phyloP scores from a whole-genome alignment of 225 moss, liverwort and hornwort species.

The Sphagnum contortum region DNA sequence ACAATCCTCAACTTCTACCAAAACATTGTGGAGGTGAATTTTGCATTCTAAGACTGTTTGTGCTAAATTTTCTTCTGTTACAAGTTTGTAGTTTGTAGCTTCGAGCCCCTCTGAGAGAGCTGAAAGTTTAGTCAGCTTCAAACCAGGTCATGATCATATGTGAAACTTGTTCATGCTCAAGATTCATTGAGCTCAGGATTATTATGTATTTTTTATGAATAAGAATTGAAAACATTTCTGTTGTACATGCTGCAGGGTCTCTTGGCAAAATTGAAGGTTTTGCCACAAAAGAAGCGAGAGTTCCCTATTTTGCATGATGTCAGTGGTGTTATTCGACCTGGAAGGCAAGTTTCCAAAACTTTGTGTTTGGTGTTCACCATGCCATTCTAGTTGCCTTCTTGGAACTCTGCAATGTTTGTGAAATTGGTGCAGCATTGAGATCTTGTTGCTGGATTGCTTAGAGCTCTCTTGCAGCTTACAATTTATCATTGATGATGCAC shows the following conservation, averaged over 20 bases:
- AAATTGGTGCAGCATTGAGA: no score
- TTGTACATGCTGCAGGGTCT: conserved; percentile 23
- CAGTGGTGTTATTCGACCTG: conserved; percentile 52
- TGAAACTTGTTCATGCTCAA: no score
- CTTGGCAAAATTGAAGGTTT: conserved; percentile 19
- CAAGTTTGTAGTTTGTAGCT: not conserved
- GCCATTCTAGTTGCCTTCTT: no score
- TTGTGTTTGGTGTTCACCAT: no score
- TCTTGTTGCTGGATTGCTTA: no score
- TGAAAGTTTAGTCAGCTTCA: no score
- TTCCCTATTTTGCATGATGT: conserved; percentile 64
- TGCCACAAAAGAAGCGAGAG: conserved; percentile 57
- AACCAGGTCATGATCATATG: no score
- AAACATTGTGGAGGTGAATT: conserved; percentile 52
- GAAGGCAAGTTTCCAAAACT: conserved; percentile 25
- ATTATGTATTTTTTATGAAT: no score
- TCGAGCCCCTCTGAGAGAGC: no score
- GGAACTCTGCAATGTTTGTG: no score
- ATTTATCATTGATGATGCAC: not conserved
- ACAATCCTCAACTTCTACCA: conserved; percentile 58
- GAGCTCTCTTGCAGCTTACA: no score
- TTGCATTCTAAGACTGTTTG: not conserved
- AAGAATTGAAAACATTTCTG: not conserved
- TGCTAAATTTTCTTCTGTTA: not conserved
- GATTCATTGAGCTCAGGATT: no score